These are phyloP conservation scores for Clathrus columnatus DNA, from an alignment of 768 basidiomycete genomes.

Conservation along the genomic window DNA sequence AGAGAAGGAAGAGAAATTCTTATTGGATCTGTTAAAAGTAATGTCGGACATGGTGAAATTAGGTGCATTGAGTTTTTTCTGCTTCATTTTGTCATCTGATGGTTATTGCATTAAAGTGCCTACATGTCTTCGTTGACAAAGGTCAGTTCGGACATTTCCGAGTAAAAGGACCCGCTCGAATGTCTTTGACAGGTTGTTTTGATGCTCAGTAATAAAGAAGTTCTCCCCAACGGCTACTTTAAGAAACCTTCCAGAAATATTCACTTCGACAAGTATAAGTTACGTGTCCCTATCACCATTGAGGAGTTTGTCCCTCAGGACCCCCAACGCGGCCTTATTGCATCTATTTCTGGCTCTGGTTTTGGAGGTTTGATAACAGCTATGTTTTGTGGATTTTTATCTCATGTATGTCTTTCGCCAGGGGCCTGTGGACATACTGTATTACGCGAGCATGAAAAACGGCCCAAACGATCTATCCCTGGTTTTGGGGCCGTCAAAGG, in stretches of 20 bases:
- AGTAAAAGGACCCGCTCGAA: too few relatives aligned
- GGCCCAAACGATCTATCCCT: too few relatives aligned
- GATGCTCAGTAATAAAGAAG: constrained; percentile 26
- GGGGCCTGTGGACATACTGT: constrained; percentile 16
- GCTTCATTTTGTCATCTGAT: constrained; percentile 34
- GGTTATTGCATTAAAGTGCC: constrained; percentile 35
- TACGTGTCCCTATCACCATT: constrained; percentile 26
- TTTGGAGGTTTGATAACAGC: constrained; percentile 37
- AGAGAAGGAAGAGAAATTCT: constrained; percentile 28
- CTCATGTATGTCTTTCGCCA: constrained; percentile 31
- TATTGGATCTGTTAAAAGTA: constrained; percentile 39
- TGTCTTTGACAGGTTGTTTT: too few relatives aligned
- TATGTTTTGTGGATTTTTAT: too few relatives aligned
- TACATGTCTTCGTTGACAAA: too few relatives aligned
- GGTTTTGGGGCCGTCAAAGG: too few relatives aligned
- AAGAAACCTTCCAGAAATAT: constrained; percentile 27
- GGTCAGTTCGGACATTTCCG: too few relatives aligned
- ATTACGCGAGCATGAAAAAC: too few relatives aligned
- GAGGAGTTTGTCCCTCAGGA: constrained; percentile 18
- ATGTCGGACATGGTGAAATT: constrained; percentile 34
- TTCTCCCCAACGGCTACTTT: constrained; percentile 35
- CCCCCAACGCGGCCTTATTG: constrained; percentile 21
- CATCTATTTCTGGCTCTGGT: constrained; percentile 34
- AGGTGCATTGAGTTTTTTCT: too few relatives aligned
- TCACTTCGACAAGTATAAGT: constrained; percentile 28